Conservation (phyloP, 2,329 filamentous ascomycete genomes). For the Albophoma yamanashiensis region DNA sequence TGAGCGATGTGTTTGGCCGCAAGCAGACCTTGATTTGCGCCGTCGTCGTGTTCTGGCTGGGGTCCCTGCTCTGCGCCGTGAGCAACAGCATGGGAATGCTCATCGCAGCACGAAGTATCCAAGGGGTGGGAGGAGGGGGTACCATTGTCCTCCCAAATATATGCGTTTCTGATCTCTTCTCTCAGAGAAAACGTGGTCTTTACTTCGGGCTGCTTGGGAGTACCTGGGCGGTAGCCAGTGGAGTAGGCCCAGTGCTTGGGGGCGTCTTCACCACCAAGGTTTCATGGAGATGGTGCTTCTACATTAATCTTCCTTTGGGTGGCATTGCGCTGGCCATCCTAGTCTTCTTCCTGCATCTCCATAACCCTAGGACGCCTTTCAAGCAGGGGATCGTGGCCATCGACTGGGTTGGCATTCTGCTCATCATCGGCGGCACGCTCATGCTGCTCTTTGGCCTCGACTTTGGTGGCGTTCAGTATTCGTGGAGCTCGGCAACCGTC, state of each 20-base stretch:
- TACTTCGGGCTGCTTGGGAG: slow-evolving; percentile 43
- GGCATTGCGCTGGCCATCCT: slow-evolving; percentile 37
- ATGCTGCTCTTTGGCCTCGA: slow-evolving; percentile 83
- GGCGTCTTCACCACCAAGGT: slow-evolving; percentile 54
- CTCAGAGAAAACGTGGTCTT: slow-evolving; percentile 36
- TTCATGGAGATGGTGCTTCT: slow-evolving; percentile 62
- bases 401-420: slow-evolving; percentile 44
- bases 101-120: slow-evolving; percentile 43
- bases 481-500: slow-evolving; percentile 66
- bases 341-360: slow-evolving; percentile 54
- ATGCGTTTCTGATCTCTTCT: slow-evolving; percentile 44
- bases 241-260: slow-evolving; percentile 57
- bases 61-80: slow-evolving; percentile 42
- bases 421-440: slow-evolving; percentile 65
- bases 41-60: slow-evolving; percentile 42
- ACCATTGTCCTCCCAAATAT: slow-evolving; percentile 51
- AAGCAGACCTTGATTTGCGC: slow-evolving; percentile 42
- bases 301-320: slow-evolving; percentile 47
- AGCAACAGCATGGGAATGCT: slow-evolving; percentile 39
- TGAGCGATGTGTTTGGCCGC: slow-evolving; percentile 48
- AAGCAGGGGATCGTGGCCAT: slow-evolving; percentile 51
- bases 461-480: slow-evolving; percentile 65
- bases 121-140: slow-evolving; percentile 47
- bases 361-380: slow-evolving; percentile 56
- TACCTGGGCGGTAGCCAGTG: slow-evolving; percentile 54